These are phyloP conservation scores for Pythium monospermum DNA, from an alignment of 352 stramenopile species.

Conservation along the genomic window DNA sequence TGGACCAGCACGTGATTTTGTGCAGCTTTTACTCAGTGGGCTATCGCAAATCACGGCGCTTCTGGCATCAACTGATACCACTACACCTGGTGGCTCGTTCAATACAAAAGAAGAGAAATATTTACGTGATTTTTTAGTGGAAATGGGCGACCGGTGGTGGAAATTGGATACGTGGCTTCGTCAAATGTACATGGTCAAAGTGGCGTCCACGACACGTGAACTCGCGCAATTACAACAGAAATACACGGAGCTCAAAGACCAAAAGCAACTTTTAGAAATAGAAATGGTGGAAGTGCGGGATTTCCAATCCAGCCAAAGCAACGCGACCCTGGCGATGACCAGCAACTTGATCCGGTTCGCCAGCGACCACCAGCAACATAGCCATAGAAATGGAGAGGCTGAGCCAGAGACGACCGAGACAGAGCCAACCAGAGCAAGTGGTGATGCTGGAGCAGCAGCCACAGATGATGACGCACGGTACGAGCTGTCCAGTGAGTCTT, in stretches of 20 bases:
- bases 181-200: not conserved
- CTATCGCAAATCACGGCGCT: constrained; percentile 34
- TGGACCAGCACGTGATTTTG: constrained; percentile 35
- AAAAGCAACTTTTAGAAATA: constrained; percentile 12
- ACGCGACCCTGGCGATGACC: constrained; percentile 5
- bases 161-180: constrained; percentile 10
- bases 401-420: constrained; percentile 12
- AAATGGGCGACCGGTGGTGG: constrained; percentile 16
- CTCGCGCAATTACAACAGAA: constrained; percentile 3
- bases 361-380: constrained; percentile 1
- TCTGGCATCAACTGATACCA: not conserved
- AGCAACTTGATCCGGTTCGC: constrained; percentile 23
- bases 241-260: not conserved
- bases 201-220: constrained; percentile 3
- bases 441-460: too few species aligned
- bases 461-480: constrained; percentile 11
- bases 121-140: constrained; percentile 18
- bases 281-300: constrained; percentile 17
- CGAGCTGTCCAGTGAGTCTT: constrained; percentile 1
- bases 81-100: not conserved
- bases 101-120: constrained; percentile 17
- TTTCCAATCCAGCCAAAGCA: constrained; percentile 15
- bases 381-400: not conserved
- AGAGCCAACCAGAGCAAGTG: not conserved
- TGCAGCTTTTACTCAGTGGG: constrained; percentile 43